Evolutionary conservation across 1,284 basidiomycete genomes (phyloP), one percentile per base, ranked within the genome.

Genomic region (Vanrija humicola): DNA sequence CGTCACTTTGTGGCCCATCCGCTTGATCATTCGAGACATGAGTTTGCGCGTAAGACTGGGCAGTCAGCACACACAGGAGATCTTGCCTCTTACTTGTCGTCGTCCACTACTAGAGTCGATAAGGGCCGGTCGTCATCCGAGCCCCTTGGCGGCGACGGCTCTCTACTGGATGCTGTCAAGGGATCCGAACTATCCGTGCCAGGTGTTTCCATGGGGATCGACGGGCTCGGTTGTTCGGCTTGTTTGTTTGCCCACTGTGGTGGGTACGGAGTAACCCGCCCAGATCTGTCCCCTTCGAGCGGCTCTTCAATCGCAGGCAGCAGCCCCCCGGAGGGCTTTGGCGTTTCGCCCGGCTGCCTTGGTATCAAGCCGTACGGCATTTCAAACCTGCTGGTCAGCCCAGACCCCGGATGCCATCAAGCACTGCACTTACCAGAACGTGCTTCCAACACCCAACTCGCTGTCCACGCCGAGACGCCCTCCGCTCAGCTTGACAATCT

Each of bases 401-500:
- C 3, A 5, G 15, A 6, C 21, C 28, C 6, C 5, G 5, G 6
- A 15, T 25, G 18, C 5, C 23, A 39, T 46, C 19, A 3, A 46
- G n/a, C 8, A 16, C 3, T 18, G 14, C 9, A 38, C 56, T 49
- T 26, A 62, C 74, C 74, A 76, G 63, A 76, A 76, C 58, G 69
- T 68, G 7, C 63, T 65, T 4, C 78, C 75, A 44, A 76, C 65
- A 18, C 55, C 55, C 14, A 67, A 61, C 51, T 76, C 65, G 19
- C 67, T 71, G 26, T 77, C 72, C 8, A 79, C 78, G 52, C 90
- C 89, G 9, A 91, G 78, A 25, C 89, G 82, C 8, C 90, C 91
- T 12, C 87, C 86, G 52, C 83, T 86, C 38, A 90, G 79, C 72
- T 87, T 89, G 61, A 94, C 88, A 55, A 94, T 93, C 68, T 90